phyloP scores from a whole-genome alignment of 2,329 filamentous ascomycete genomes.

The Calycina marina region DNA sequence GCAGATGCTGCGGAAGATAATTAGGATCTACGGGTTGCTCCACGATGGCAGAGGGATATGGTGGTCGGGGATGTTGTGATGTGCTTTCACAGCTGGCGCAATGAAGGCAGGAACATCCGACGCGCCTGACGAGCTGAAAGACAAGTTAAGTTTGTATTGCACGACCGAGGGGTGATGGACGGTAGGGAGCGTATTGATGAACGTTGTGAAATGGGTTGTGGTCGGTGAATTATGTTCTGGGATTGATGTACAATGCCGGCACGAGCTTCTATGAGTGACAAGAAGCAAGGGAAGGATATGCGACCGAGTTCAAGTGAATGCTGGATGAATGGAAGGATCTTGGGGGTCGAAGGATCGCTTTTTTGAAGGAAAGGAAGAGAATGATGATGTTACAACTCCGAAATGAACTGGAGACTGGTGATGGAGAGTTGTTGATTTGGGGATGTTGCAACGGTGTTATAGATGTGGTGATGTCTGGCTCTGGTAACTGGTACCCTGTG shows the following conservation, averaged over 20 bases:
- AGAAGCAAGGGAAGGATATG: constrained; percentile 2
- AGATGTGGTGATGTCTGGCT: neutral
- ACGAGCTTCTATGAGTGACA: too few relatives aligned
- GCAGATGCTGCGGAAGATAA: constrained; percentile 17
- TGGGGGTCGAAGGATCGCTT: too few relatives aligned
- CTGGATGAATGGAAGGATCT: neutral
- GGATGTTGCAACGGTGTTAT: neutral
- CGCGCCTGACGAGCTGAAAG: constrained; percentile 1
- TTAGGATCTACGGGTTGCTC: constrained; percentile 16
- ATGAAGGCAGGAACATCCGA: neutral
- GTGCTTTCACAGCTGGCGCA: neutral
- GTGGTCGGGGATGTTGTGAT: neutral
- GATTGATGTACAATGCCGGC: too few relatives aligned
- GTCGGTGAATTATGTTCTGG: too few relatives aligned
- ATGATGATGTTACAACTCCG: too few relatives aligned
- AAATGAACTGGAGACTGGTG: too few relatives aligned
- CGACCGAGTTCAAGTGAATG: constrained; percentile 2
- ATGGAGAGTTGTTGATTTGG: too few relatives aligned
- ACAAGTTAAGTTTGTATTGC: constrained; percentile 10
- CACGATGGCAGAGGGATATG: constrained; percentile 13
- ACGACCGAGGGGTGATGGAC: constrained; percentile 5
- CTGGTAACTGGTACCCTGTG: too few relatives aligned
- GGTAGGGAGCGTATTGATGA: neutral
- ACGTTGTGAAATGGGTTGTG: too few relatives aligned
- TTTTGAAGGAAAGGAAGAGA: too few relatives aligned